Evolutionary conservation across 768 basidiomycete genomes (phyloP).

Genomic region (Collybia sordida): DNA sequence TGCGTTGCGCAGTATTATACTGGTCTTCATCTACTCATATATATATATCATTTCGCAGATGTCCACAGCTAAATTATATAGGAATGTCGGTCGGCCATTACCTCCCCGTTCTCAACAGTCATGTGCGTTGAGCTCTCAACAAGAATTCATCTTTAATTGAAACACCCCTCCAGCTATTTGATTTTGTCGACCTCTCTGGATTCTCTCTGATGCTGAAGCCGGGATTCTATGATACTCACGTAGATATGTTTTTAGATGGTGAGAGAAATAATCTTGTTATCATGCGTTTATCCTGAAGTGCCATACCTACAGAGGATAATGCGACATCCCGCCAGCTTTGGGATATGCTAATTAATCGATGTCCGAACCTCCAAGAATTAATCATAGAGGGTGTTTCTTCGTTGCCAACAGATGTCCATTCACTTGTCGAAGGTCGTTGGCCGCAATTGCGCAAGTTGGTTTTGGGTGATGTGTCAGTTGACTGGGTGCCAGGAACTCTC

Average conservation of each 20-base stretch:
- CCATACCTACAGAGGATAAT: constrained; percentile 40
- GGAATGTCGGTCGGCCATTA: constrained; percentile 61
- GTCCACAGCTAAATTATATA: constrained; percentile 62
- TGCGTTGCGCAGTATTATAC: constrained; percentile 25
- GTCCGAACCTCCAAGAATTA: constrained; percentile 67
- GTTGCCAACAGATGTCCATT: constrained; percentile 54
- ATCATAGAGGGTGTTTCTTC: constrained; percentile 53
- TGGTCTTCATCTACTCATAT: constrained; percentile 3
- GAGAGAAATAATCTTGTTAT: neutral
- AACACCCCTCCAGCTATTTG: constrained; percentile 51
- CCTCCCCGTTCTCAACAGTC: constrained; percentile 57
- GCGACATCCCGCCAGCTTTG: constrained; percentile 56
- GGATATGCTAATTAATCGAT: constrained; percentile 68
- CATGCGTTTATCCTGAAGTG: neutral
- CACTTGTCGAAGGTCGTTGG: constrained; percentile 64
- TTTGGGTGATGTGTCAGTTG: constrained; percentile 66
- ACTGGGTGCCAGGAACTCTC: constrained; percentile 43
- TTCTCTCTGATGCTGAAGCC: constrained; percentile 62
- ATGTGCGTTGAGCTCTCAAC: constrained; percentile 43
- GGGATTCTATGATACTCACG: constrained; percentile 63
- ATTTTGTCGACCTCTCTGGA: constrained; percentile 60
- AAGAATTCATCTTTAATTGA: constrained; percentile 5
- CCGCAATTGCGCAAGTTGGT: constrained; percentile 58
- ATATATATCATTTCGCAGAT: constrained; percentile 37
- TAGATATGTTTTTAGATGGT: constrained; percentile 60